Base-by-base conservation (phyloP, 2,329 filamentous ascomycete species). In the Colletotrichum zoysiae region DNA sequence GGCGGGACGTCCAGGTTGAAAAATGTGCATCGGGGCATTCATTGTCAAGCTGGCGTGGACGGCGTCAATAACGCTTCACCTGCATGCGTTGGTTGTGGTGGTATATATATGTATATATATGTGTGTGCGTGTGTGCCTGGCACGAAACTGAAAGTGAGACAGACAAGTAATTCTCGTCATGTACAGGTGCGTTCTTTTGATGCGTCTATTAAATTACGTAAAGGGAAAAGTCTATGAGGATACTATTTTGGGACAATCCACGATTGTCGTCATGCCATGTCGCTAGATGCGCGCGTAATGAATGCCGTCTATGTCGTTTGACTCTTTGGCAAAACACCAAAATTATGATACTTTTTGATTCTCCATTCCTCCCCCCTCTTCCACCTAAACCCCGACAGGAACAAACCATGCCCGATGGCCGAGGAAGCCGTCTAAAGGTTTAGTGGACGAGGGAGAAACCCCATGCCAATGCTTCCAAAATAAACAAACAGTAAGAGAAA, bases 161-260 rank as follows among this genome's bases (percentile, higher is more conserved):
- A 6, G 8, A 20, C 8, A 14, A 12, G 11, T 44, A 14, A 16
- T 23, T 38, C n/a, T 42, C 8, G 14, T n/a, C 12, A 1, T 44
- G 14, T 20, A 18, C 20, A 59, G 26, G 56, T 11, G 11, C 11
- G n/a, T 9, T 26, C 18, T 46, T 53, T 58, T n/a, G n/a, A 20
- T 33, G 51, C 51, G 40, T 59, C 66, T 59, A 69, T 69, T 69
- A 69, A 20, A 69, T 69, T 69, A 69, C 51, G 51, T 69, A 65
- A 57, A 50, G 40, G 51, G 42, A 63, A 57, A 23, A 38, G 7
- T 69, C 66, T 65, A 65, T 59, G 51, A 61, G 59, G 16, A 26
- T 23, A 44, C 18, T 44, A 11, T 7, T 48, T 48, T 18, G 4
- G 55, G 55, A 57, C 55, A 53, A 30, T n/a, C n/a, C 46, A 48